Conservation (phyloP, 306 rosid species). For the Prunus mume region DNA sequence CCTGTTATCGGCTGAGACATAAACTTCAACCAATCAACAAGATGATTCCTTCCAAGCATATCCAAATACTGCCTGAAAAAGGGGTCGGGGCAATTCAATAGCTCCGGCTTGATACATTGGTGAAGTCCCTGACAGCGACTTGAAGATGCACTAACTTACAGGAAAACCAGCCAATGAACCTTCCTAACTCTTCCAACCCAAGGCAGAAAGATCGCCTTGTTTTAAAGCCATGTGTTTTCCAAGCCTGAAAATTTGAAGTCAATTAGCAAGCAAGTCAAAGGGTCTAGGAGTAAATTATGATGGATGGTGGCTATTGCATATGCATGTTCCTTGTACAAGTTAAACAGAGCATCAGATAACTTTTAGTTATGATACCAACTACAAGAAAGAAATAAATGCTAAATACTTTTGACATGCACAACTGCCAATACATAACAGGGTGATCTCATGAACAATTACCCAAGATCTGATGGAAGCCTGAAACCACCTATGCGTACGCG, state of each 20-base stretch:
- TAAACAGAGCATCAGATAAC: slow-evolving; percentile 4
- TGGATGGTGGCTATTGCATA: background rate
- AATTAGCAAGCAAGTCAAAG: slow-evolving; percentile 12
- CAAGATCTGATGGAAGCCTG: slow-evolving; percentile 87
- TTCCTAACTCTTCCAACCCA: slow-evolving; percentile 63
- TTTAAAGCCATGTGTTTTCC: slow-evolving; percentile 76
- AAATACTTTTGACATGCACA: too few relatives aligned
- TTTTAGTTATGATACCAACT: background rate
- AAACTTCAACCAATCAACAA: background rate
- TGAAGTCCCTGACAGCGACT: background rate
- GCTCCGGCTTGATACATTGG: background rate
- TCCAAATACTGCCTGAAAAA: background rate
- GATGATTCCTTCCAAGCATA: background rate
- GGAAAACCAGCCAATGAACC: background rate
- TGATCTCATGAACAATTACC: slow-evolving; percentile 46
- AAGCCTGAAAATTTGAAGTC: slow-evolving; percentile 47
- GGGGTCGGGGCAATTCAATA: background rate
- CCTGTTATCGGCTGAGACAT: background rate
- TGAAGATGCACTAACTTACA: background rate
- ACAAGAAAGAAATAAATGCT: background rate
- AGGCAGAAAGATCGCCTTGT: slow-evolving; percentile 56
- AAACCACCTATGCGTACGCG: slow-evolving; percentile 80
- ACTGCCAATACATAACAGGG: background rate
- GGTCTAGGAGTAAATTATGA: background rate
- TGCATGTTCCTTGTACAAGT: background rate